Percentiles rank a stretch among this genome's conserved stretches.
Conservation (phyloP, 1,284 basidiomycete species). For the Cryptococcus wingfieldii region DNA sequence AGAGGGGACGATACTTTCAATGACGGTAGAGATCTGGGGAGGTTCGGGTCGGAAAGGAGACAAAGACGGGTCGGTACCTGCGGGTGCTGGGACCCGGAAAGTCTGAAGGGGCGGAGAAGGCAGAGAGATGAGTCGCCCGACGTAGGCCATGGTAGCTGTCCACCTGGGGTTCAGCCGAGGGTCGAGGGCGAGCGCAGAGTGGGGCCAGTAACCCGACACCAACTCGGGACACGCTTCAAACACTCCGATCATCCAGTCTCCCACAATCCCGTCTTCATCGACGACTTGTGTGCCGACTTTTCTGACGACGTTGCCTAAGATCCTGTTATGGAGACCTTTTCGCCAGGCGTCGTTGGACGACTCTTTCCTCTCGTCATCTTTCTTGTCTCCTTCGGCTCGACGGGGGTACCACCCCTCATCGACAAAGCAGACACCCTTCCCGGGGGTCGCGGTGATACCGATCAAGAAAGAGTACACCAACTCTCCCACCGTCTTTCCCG, state of each 20-base stretch:
- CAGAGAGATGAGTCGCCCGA: conserved; percentile 70
- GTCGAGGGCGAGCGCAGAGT: conserved; percentile 70
- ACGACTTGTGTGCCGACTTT: conserved; percentile 63
- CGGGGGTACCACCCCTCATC: conserved; percentile 89
- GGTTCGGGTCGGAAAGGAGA: conserved; percentile 55
- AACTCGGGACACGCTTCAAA: conserved; percentile 79
- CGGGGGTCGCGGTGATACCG: conserved; percentile 77
- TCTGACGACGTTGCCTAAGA: conserved; percentile 70
- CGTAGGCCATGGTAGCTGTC: conserved; percentile 80
- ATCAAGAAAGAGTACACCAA: conserved; percentile 82
- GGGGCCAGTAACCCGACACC: conserved; percentile 74
- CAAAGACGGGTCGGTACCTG: conserved; percentile 19
- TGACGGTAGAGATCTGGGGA: conserved; percentile 62
- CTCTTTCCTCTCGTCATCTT: conserved; percentile 35
- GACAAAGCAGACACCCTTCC: conserved; percentile 78
- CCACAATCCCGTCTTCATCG: conserved; percentile 72
- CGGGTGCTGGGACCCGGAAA: conserved; percentile 51
- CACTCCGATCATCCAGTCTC: conserved; percentile 76
- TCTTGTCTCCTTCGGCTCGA: conserved; percentile 37
- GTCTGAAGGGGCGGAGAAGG: conserved; percentile 60
- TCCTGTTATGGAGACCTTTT: conserved; percentile 68
- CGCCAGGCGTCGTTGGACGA: conserved; percentile 51
- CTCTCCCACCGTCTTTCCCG: conserved; percentile 60
- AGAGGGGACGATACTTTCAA: conserved; percentile 73
- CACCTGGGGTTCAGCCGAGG: conserved; percentile 82